Conservation (phyloP, 1,284 basidiomycete genomes). For the Mycosarcoma maydis region DNA sequence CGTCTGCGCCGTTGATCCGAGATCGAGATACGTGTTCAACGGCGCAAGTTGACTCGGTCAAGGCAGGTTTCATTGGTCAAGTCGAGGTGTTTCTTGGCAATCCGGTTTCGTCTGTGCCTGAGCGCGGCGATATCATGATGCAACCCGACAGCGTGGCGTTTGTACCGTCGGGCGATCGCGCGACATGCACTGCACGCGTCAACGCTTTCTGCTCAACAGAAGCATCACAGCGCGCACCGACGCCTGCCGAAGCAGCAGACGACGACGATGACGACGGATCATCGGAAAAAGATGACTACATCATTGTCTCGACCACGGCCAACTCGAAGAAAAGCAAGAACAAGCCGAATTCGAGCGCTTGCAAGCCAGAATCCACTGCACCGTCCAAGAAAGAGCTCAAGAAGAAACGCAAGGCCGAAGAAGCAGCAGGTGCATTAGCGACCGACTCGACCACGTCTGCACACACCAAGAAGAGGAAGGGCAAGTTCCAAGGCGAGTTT, state of each 20-base stretch:
- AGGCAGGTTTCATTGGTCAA: conserved; percentile 24
- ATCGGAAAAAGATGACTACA: conserved; percentile 28
- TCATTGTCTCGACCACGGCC: conserved; percentile 23
- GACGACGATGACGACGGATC: background rate
- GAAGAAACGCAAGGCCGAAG: conserved; percentile 36
- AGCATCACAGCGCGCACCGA: background rate
- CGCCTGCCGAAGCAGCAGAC: background rate
- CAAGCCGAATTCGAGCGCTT: conserved; percentile 8
- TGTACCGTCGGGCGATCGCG: background rate
- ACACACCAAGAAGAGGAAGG: conserved; percentile 12
- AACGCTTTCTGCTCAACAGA: background rate
- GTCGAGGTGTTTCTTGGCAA: conserved; percentile 16
- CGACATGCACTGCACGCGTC: background rate
- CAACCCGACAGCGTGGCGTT: conserved; percentile 8
- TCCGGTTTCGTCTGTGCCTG: background rate
- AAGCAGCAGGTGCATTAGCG: background rate
- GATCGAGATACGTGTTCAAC: too few relatives aligned
- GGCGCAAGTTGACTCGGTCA: conserved; percentile 18
- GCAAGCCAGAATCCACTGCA: background rate
- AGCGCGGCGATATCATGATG: conserved; percentile 1
- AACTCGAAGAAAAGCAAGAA: conserved; percentile 7
- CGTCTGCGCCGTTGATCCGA: background rate
- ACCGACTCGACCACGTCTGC: background rate
- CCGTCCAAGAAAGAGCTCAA: conserved; percentile 26
- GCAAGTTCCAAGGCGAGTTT: conserved; percentile 35